Base-by-base conservation (phyloP, 108 stramenopile genomes). In the Nitzschia sp. region DNA sequence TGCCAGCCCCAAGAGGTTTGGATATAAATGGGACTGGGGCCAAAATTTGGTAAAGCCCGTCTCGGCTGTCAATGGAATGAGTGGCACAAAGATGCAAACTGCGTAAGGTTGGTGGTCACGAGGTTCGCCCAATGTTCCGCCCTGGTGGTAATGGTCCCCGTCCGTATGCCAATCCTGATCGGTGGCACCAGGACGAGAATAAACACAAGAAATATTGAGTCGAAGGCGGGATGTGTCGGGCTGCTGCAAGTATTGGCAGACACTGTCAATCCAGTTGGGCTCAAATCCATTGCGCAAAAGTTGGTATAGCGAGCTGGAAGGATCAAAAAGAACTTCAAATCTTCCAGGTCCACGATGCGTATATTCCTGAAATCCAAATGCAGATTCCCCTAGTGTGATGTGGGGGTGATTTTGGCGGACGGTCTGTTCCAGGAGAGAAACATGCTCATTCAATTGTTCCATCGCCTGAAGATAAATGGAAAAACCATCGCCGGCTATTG, bases 131-230 rank as follows among this genome's bases (percentile, higher is more conserved):
- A 76, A 58, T 58, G 78, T 73, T 15, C 35, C 54, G 3, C 54
- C 53, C 6, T 76, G 79, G 24, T 59, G 77, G 36, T 74, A 68
- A 59, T 85, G 85, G 42, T 78, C 79, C 4, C 85, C 85, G 54
- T 85, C 85, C 13, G 81, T 75, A 47, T 85, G 85, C 85, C 85
- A 85, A 21, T 81, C 79, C 75, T 85, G 85, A 35, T 78, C 64
- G 2, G 36, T 51, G 33, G 85, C 81, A 13, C 82, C 79, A 42
- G 85, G 79, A 19, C 71, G 67, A 18, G 79, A 81, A 59, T 85
- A 85, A 15, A 85, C 82, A 42, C 78, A 70, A 42, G 66, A 66
- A 19, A 85, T 46, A 64, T 85, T 81, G 61, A 78, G 81, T 49
- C 81, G 74, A 29, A 85, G 36, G 11, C 30, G 33, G 5, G 33